These are phyloP conservation scores for Actinomortierella ambigua DNA, from an alignment of 371 early-diverging fungal species.

Conservation along the genomic window DNA sequence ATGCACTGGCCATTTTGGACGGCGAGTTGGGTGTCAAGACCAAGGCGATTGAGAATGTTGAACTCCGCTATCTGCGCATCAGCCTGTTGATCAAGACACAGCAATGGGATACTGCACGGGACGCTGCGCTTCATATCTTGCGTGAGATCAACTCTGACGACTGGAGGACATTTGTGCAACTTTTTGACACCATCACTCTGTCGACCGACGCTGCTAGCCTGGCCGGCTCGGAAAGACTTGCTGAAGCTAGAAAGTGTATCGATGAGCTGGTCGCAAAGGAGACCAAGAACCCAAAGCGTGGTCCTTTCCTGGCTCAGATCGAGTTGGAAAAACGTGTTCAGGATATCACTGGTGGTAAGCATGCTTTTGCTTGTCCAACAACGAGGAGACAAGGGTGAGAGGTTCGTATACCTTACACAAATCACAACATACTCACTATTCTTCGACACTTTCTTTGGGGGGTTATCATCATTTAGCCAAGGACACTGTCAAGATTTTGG, in stretches of 20 bases:
- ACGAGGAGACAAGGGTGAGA: too few species aligned
- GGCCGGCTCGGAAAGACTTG: constrained; percentile 25
- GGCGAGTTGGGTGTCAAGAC: constrained; percentile 62
- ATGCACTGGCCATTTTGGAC: constrained; percentile 67
- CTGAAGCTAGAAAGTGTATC: constrained; percentile 51
- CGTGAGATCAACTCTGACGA: constrained; percentile 62
- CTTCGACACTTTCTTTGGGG: constrained; percentile 1
- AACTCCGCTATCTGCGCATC: constrained; percentile 66
- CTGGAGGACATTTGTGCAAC: constrained; percentile 70
- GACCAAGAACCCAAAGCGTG: constrained; percentile 59
- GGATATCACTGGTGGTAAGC: constrained; percentile 25
- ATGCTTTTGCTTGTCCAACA: not conserved
- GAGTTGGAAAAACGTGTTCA: constrained; percentile 59
- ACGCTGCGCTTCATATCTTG: constrained; percentile 33
- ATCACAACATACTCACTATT: not conserved
- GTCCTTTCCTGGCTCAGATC: constrained; percentile 78
- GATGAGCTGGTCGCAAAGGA: constrained; percentile 43
- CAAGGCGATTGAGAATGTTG: constrained; percentile 67
- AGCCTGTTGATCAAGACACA: constrained; percentile 55
- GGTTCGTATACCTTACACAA: not conserved
- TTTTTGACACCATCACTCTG: constrained; percentile 60
- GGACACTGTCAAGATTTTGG: constrained; percentile 47
- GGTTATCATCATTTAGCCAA: constrained; percentile 16
- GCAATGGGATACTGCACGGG: constrained; percentile 51
- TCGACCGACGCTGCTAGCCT: constrained; percentile 20